Percentiles rank a stretch among this genome's conserved stretches.
Conservation (phyloP, 305 asterid genomes). For the Fraxinus xanthoxyloides region DNA sequence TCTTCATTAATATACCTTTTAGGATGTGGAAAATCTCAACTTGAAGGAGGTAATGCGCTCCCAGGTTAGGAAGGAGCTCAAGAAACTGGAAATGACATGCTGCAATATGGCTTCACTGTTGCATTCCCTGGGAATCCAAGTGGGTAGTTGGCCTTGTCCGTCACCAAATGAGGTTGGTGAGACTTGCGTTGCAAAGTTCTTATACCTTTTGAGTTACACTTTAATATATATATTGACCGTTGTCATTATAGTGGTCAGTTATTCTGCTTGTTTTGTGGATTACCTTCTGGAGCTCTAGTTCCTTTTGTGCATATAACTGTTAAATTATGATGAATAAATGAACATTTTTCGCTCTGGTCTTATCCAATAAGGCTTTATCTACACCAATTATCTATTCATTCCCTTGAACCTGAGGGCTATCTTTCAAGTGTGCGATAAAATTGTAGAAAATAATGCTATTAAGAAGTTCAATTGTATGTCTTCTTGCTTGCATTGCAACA, state of each 20-base stretch:
- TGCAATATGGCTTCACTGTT: slow-evolving; percentile 64
- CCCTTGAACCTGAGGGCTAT: background rate
- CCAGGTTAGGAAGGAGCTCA: slow-evolving; percentile 60
- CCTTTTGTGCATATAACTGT: background rate
- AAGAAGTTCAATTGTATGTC: background rate
- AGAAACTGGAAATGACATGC: slow-evolving; percentile 52
- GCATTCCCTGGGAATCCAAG: slow-evolving; percentile 21
- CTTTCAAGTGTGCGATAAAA: background rate
- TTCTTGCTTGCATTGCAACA: background rate
- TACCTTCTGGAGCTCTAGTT: background rate
- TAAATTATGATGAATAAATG: background rate
- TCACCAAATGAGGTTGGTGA: slow-evolving; percentile 54
- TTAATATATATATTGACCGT: background rate
- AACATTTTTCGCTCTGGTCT: background rate
- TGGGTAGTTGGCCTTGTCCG: slow-evolving; percentile 47
- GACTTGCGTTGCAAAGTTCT: background rate
- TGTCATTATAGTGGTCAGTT: background rate
- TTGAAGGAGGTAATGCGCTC: slow-evolving; percentile 70
- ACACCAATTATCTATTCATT: background rate
- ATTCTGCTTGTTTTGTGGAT: background rate
- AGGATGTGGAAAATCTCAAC: slow-evolving; percentile 88
- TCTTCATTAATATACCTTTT: slow-evolving; percentile 20
- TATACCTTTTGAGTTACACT: background rate
- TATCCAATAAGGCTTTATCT: background rate
- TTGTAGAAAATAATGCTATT: too few species aligned